A percentile compares a stretch with the other conserved stretches of the same genome.
These are phyloP conservation scores for Brassica nigra DNA, from an alignment of 345 rosid species.

Conservation along the genomic window DNA sequence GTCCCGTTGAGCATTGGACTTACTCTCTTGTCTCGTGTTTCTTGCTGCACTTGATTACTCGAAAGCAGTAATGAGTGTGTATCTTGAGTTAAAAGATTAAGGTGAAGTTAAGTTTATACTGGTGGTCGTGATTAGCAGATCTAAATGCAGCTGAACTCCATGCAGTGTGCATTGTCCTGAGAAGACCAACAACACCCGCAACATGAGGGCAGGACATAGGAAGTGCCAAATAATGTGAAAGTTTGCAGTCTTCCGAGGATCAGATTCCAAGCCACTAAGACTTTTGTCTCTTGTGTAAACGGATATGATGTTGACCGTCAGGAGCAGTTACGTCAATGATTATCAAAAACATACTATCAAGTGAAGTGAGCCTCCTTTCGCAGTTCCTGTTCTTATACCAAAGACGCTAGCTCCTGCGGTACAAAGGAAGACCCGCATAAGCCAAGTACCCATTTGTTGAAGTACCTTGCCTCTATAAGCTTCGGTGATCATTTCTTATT, in stretches of 20 bases:
- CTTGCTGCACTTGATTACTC: not conserved
- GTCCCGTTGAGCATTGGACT: conserved; percentile 5
- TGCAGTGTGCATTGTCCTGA: conserved; percentile 16
- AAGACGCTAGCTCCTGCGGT: too few species aligned
- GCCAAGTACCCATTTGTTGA: too few species aligned
- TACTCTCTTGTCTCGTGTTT: conserved; percentile 8
- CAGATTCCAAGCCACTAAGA: not conserved
- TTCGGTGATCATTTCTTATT: too few species aligned
- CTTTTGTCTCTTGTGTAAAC: conserved; percentile 14
- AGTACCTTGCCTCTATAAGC: too few species aligned
- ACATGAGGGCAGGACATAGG: conserved; percentile 20
- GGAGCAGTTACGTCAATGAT: conserved; percentile 18
- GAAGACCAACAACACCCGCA: conserved; percentile 26
- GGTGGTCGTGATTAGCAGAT: conserved; percentile 20
- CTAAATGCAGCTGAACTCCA: conserved; percentile 17
- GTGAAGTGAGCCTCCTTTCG: not conserved
- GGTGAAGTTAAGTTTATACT: not conserved
- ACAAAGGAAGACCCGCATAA: too few species aligned
- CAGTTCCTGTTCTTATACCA: too few species aligned
- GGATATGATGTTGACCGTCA: conserved; percentile 6
- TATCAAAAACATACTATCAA: not conserved
- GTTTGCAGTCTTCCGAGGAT: conserved; percentile 16
- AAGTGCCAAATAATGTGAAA: conserved; percentile 7
- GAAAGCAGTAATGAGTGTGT: not conserved
- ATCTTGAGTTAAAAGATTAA: not conserved